Conservation (phyloP, 106 monocot species). For the Acorus calamus region DNA sequence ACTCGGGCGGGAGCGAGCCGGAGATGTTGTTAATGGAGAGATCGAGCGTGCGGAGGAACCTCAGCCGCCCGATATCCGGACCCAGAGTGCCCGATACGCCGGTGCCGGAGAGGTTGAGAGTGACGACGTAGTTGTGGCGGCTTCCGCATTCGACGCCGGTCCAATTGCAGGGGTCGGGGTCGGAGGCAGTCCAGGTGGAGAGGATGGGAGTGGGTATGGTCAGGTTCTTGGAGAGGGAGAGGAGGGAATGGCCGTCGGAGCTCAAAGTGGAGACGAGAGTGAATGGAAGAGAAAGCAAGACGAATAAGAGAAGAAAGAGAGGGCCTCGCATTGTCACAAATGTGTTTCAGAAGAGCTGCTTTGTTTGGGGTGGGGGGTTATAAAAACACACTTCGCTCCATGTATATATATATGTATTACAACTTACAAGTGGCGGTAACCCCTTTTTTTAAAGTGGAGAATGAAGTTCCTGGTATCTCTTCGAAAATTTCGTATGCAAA, state of each 20-base stretch:
- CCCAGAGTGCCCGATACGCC: slow-evolving; percentile 42
- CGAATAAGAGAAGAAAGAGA: too few relatives aligned
- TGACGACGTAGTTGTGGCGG: slow-evolving; percentile 12
- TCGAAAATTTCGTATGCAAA: too few relatives aligned
- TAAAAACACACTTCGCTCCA: too few relatives aligned
- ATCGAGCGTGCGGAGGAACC: slow-evolving; percentile 27
- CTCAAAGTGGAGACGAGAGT: slow-evolving; percentile 16
- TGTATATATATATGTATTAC: slow-evolving; percentile 14
- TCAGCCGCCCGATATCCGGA: slow-evolving; percentile 37
- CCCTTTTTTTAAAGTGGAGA: too few relatives aligned
- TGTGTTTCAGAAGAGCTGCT: too few relatives aligned
- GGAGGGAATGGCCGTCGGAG: slow-evolving; percentile 37
- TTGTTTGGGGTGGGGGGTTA: too few relatives aligned
- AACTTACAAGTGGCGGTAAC: too few relatives aligned
- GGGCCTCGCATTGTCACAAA: too few relatives aligned
- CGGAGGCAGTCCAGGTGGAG: slow-evolving; percentile 47
- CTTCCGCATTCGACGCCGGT: slow-evolving; percentile 28
- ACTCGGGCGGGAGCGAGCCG: slow-evolving; percentile 40
- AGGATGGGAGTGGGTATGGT: slow-evolving; percentile 26
- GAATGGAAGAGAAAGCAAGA: slow-evolving; percentile 16
- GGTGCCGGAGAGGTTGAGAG: slow-evolving; percentile 20
- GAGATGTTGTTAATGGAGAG: slow-evolving; percentile 28
- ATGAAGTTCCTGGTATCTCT: too few relatives aligned
- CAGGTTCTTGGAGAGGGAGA: slow-evolving; percentile 36
- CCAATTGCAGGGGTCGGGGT: slow-evolving; percentile 51